Evolutionary conservation across 345 rosid genomes (phyloP).

Genomic region (Cardamine chenopodiifolia): DNA sequence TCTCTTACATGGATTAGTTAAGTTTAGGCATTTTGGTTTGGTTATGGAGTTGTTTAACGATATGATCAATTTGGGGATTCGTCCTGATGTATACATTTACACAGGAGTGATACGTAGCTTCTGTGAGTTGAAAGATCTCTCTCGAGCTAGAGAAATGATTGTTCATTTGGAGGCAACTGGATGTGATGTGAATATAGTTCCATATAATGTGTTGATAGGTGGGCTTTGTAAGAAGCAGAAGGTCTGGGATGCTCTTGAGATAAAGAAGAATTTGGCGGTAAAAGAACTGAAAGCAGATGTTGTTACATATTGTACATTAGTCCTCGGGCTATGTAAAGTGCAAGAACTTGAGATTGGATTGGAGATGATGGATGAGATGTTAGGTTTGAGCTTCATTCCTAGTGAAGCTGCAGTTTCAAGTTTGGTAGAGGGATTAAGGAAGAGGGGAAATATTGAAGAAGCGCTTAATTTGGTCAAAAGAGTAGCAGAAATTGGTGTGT

Average conservation of each 20-base stretch:
- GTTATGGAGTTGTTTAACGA: constrained; percentile 68
- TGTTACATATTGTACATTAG: constrained; percentile 72
- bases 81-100: constrained; percentile 62
- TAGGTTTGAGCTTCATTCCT: constrained; percentile 59
- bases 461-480: constrained; percentile 64
- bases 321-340: constrained; percentile 71
- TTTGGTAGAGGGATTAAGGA: constrained; percentile 75
- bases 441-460: constrained; percentile 54
- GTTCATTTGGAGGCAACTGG: constrained; percentile 55
- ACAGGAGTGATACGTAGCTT: constrained; percentile 66
- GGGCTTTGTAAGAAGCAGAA: constrained; percentile 79
- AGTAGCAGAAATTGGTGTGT: constrained; percentile 49
- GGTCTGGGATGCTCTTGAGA: constrained; percentile 63
- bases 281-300: constrained; percentile 58
- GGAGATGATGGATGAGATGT: constrained; percentile 70
- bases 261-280: constrained; percentile 56
- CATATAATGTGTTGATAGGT: constrained; percentile 76
- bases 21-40: constrained; percentile 54
- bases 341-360: constrained; percentile 59
- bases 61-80: constrained; percentile 49
- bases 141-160: constrained; percentile 65
- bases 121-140: constrained; percentile 72
- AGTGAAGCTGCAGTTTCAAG: constrained; percentile 70
- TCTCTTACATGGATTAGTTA: constrained; percentile 65
- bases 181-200: constrained; percentile 58